Conservation (phyloP, 192 early-diverging fungal species). For the Oehlia diaphana region DNA sequence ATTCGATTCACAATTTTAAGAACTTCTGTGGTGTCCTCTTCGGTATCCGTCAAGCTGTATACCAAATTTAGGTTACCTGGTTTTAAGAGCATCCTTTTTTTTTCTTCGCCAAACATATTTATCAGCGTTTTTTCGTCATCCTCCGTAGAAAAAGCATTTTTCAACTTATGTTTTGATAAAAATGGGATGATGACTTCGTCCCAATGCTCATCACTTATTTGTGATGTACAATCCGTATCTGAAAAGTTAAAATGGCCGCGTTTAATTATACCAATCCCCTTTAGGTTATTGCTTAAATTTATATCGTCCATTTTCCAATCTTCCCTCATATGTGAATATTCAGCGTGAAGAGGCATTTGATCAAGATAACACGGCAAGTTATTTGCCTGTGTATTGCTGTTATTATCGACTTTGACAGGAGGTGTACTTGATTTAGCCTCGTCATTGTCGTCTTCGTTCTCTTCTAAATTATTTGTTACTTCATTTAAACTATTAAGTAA, state of each 20-base stretch:
- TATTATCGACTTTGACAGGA: no score
- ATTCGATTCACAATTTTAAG: slow-evolving; percentile 17
- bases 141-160: slow-evolving; percentile 7
- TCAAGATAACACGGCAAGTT: no score
- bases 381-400: no score
- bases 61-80: slow-evolving; percentile 7
- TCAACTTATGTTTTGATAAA: slow-evolving; percentile 9
- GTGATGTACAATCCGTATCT: not conserved
- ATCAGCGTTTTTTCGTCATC: not conserved
- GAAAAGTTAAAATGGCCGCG: slow-evolving; percentile 12
- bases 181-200: slow-evolving; percentile 3
- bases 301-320: no score
- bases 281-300: not conserved
- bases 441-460: no score
- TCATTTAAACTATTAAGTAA: no score
- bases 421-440: no score
- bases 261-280: slow-evolving; percentile 9
- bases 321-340: no score
- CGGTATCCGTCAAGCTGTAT: not conserved
- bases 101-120: slow-evolving; percentile 6
- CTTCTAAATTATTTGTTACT: no score
- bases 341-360: no score
- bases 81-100: slow-evolving; percentile 12
- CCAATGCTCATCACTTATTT: slow-evolving; percentile 17
- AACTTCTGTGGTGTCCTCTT: slow-evolving; percentile 14